These are phyloP conservation scores for Trichoderma virens DNA, from an alignment of 495 filamentous ascomycete genomes.

Conservation along the genomic window DNA sequence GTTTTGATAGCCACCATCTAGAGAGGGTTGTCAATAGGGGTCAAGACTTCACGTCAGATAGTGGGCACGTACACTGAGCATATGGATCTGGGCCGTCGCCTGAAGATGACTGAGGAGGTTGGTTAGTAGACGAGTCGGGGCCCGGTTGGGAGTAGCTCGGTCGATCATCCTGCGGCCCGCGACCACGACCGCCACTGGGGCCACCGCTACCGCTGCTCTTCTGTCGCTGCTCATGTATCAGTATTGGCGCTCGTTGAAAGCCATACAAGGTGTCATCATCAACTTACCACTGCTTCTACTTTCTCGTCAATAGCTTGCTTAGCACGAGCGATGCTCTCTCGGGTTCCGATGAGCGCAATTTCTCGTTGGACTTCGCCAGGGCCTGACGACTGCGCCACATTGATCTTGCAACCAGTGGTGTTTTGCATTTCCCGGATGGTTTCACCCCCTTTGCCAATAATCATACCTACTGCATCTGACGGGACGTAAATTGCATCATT, in stretches of 20 bases:
- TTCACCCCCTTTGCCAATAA: conserved; percentile 87
- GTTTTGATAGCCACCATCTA: conserved; percentile 55
- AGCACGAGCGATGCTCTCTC: conserved; percentile 63
- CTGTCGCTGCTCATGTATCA: conserved; percentile 34
- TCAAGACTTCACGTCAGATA: neutral
- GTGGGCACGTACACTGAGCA: conserved; percentile 43
- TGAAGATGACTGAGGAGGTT: conserved; percentile 22
- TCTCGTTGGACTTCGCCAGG: conserved; percentile 65
- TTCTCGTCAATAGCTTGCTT: conserved; percentile 77
- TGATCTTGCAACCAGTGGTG: conserved; percentile 79
- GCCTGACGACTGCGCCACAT: conserved; percentile 65
- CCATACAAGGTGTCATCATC: neutral
- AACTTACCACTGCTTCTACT: conserved; percentile 70
- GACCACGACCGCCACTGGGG: conserved; percentile 33
- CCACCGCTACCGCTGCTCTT: conserved; percentile 42
- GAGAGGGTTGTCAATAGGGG: conserved; percentile 11
- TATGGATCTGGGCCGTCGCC: conserved; percentile 46
- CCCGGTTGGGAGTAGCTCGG: conserved; percentile 28
- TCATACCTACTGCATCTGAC: conserved; percentile 79
- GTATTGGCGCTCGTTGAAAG: conserved; percentile 11
- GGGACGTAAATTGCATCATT: conserved; percentile 75
- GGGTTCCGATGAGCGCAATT: conserved; percentile 67
- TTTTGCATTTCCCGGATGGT: conserved; percentile 85
- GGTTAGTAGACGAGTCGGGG: conserved; percentile 16
- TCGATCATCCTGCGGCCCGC: conserved; percentile 37